phyloP scores from a whole-genome alignment of 2,329 filamentous ascomycete genomes.

The Trichoderma atrobrunneum region DNA sequence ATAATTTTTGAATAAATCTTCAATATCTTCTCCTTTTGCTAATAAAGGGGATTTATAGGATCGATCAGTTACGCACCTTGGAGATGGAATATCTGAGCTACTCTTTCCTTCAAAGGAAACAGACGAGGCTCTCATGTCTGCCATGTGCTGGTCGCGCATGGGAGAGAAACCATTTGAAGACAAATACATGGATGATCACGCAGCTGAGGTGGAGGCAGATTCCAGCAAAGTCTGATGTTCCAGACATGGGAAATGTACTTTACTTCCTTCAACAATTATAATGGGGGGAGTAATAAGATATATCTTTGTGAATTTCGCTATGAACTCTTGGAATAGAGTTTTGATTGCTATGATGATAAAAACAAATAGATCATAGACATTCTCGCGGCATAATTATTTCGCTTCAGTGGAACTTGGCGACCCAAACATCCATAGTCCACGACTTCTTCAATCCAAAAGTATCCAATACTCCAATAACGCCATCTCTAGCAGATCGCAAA shows the following conservation, averaged over 20 bases:
- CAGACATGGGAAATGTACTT: neutral
- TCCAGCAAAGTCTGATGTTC: neutral
- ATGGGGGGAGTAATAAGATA: neutral
- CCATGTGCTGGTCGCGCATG: constrained; percentile 42
- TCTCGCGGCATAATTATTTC: neutral
- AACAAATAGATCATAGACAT: neutral
- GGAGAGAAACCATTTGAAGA: constrained; percentile 47
- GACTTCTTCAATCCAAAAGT: constrained; percentile 31
- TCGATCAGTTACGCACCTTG: constrained; percentile 43
- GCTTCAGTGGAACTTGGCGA: constrained; percentile 20
- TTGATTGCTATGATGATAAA: neutral
- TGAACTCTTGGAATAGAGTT: neutral
- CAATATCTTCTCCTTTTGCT: neutral
- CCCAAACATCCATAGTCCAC: constrained; percentile 45
- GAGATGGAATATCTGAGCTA: constrained; percentile 43
- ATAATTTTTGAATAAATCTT: too few species aligned
- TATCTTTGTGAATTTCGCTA: neutral
- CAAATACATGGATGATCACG: constrained; percentile 20
- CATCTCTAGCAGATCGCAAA: constrained; percentile 33
- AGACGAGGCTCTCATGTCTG: constrained; percentile 44
- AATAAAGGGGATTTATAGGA: constrained; percentile 32
- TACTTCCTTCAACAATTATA: neutral
- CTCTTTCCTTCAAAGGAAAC: constrained; percentile 42
- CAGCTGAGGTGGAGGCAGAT: neutral
- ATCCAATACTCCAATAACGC: constrained; percentile 31